Evolutionary conservation across 2,329 filamentous ascomycete genomes (phyloP), one percentile per base, ranked within the genome.

Genomic region (Aspergillus unguis): DNA sequence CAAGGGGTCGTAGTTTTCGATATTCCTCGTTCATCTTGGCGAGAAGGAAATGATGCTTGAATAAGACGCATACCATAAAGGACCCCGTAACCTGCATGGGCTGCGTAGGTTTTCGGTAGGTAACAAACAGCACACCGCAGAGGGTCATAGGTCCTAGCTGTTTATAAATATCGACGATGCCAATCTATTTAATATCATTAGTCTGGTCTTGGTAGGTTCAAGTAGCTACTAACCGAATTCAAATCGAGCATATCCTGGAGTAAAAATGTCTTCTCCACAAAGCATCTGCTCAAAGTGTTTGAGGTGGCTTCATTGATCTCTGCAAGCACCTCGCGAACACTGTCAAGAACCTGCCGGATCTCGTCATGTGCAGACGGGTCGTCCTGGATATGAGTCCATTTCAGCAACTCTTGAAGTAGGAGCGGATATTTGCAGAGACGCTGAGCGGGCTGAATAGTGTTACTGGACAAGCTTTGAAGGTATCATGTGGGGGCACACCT

Each of bases 371-470:
- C 87, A 55, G 84, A 84, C 0, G 91, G 90, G 63, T 91, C 95
- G 65, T 97, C 92, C 50, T 82, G 85, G 1, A 90, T 88, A 2
- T 90, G 89, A 0, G 92, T 96, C 59, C 86, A 81, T 63, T 87
- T 92, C 54, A 92, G 79, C 6, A 99, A 78, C 63, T 96, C 90
- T 4, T 85, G 80, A 64, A 97, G 92, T 2, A 97, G 77, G 3
- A 99, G 77, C 8, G 90, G 90, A 65, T 97, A 97, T 73, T 88
- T 90, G 75, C 90, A 95, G 25, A 96, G 82, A 50, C 92, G 83
- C 71, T 99, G 92, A 23, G 96, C 92, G 0, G 92, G 94, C 89
- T 95, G 31, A 44, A 7, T 0, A n/a, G 32, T 11, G 42, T 68
- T 32, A 68, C 53, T 27, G 31, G 10, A n/a, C 17, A 2, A 33